Evolutionary conservation across 2,329 filamentous ascomycete genomes (phyloP), one percentile per base, ranked within the genome.

Genomic region (Emergomyces africanus): DNA sequence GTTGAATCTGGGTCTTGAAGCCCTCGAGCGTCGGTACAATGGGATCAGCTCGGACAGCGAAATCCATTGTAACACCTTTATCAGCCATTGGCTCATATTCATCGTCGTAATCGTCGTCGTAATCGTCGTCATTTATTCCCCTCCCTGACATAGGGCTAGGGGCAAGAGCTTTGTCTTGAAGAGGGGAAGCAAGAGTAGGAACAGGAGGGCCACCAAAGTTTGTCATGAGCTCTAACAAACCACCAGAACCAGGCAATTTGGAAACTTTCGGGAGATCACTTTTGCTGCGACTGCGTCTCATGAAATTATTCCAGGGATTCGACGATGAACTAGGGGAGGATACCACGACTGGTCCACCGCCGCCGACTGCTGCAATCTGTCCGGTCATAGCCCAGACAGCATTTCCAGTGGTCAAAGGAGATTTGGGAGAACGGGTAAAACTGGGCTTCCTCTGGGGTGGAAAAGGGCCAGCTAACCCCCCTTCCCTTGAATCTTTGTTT

Each of bases 21-120:
- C 90, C 90, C 61, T 85, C 81, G 28, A 85, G 74, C 20, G 83
- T 90, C 0, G 90, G 88, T 10, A 84, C 80, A 61, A 92, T 87
- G 10, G 81, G 79, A 64, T 89, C 83, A 37, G 84, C 82, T 15
- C 83, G 74, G 61, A 85, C 81, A 42, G 78, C 78, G 5, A 85
- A 78, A 54, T 87, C 83, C 68, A 83, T 80, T 54, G 80, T 82
- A 62, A 86, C 72, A 6, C 84, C 83, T 35, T 77, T 77, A 42
- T 87, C 85, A 42, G 86, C 82, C 39, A 72, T 69, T 5, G 69
- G 63, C 2, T 80, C 79, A 14, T 81, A 79, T 1, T 85, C 83
- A 2, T 86, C 83, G 0, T 86, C 69, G 8, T 66, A 66, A 18
- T 67, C 65, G 4, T 67, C 63, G 18, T 67, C 65, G 4, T 67